A percentile compares a stretch with the other conserved stretches of the same genome.
phyloP scores from a whole-genome alignment of 495 filamentous ascomycete genomes.

The Penicillium paxilli region DNA sequence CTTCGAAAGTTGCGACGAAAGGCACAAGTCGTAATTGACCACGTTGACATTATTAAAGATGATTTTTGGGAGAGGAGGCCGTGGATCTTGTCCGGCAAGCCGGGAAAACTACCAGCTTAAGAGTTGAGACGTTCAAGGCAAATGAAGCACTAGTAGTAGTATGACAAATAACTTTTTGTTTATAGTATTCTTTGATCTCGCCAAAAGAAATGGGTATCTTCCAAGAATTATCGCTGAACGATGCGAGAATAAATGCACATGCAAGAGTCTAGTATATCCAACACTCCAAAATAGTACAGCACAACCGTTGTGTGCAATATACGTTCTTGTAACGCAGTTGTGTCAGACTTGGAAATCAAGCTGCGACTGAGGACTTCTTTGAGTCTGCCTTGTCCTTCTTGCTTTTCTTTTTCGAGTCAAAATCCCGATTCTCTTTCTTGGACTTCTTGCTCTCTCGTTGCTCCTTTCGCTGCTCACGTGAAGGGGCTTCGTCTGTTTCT shows the following conservation, averaged over 20 bases:
- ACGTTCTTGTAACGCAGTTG: background rate
- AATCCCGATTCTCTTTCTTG: slow-evolving; percentile 16
- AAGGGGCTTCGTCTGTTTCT: slow-evolving; percentile 16
- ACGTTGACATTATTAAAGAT: slow-evolving; percentile 91
- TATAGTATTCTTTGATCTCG: slow-evolving; percentile 4
- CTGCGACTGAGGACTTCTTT: slow-evolving; percentile 22
- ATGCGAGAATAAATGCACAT: slow-evolving; percentile 21
- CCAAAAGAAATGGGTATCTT: slow-evolving; percentile 37
- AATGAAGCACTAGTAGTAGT: background rate
- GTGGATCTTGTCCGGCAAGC: slow-evolving; percentile 79
- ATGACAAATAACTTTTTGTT: background rate
- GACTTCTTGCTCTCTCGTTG: slow-evolving; percentile 18
- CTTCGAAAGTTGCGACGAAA: slow-evolving; percentile 73
- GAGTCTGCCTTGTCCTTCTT: slow-evolving; percentile 36
- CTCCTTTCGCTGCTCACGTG: slow-evolving; percentile 10
- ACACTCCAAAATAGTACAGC: slow-evolving; percentile 6
- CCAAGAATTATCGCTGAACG: slow-evolving; percentile 24
- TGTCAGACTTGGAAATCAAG: slow-evolving; percentile 8
- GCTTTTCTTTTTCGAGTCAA: slow-evolving; percentile 20
- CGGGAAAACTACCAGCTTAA: slow-evolving; percentile 63
- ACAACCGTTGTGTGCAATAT: background rate
- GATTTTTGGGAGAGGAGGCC: slow-evolving; percentile 87
- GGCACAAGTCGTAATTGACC: slow-evolving; percentile 74
- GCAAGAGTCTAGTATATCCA: slow-evolving; percentile 18
- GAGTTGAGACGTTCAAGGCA: slow-evolving; percentile 25